Conservation (phyloP, 441 rosid species). For the Brassica balearica region DNA sequence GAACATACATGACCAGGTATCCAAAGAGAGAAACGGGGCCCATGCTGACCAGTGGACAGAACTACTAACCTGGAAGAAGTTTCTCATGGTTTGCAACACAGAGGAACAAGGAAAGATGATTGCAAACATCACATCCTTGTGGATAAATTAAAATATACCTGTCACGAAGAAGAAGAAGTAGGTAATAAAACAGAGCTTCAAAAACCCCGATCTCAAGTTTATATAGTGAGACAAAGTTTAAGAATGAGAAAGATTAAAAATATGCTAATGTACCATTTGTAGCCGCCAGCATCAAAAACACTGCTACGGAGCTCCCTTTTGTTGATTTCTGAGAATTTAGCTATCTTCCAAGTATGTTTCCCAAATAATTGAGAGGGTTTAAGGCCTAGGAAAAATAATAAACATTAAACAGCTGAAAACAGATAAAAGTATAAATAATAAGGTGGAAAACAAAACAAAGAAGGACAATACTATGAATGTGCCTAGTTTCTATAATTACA, state of each 20-base stretch:
- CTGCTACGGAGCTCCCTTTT: constrained; percentile 89
- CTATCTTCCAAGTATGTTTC: constrained; percentile 85
- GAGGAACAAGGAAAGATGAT: constrained; percentile 97
- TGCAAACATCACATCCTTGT: constrained; percentile 97
- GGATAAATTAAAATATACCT: constrained; percentile 99
- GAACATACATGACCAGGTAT: constrained; percentile 11
- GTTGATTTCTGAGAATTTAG: constrained; percentile 83
- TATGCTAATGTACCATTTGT: constrained; percentile 65
- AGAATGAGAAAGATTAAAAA: constrained; percentile 13
- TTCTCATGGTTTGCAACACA: constrained; percentile 96
- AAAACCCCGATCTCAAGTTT: constrained; percentile 6
- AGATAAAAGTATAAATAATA: background rate
- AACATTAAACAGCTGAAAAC: constrained; percentile 11
- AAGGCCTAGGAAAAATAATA: constrained; percentile 56
- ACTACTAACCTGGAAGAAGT: constrained; percentile 88
- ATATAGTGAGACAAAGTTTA: background rate
- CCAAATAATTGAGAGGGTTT: constrained; percentile 83
- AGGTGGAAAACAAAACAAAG: background rate
- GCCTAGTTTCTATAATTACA: background rate
- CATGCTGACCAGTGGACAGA: constrained; percentile 13
- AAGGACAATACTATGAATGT: background rate
- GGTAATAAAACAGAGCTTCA: constrained; percentile 15
- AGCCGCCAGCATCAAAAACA: constrained; percentile 88
- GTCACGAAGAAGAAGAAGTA: constrained; percentile 30
- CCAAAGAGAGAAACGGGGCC: constrained; percentile 14